Conservation (phyloP, 495 filamentous ascomycete species). For the Hyaloscypha bicolor region DNA sequence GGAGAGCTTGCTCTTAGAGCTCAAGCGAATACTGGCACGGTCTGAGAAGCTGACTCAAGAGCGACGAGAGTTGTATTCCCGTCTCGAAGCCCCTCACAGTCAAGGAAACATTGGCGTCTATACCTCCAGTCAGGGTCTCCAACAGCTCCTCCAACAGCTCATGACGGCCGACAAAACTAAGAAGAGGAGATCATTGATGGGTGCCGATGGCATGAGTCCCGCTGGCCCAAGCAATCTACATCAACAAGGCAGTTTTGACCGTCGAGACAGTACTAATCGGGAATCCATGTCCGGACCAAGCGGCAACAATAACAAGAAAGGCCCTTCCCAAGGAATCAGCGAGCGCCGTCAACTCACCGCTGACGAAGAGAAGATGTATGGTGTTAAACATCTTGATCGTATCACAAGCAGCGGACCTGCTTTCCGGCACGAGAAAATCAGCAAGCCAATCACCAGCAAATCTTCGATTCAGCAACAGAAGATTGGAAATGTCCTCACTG, state of each 20-base stretch:
- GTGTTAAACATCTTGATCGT: constrained; percentile 84
- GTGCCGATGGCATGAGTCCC: constrained; percentile 51
- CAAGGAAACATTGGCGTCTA: constrained; percentile 70
- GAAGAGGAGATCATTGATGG: constrained; percentile 71
- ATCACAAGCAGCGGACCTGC: constrained; percentile 63
- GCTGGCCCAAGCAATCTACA: constrained; percentile 40
- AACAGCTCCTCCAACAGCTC: constrained; percentile 77
- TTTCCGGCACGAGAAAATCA: constrained; percentile 83
- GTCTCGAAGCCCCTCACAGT: constrained; percentile 77
- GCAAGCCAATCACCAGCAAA: constrained; percentile 82
- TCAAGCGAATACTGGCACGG: constrained; percentile 83
- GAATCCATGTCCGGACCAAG: constrained; percentile 51
- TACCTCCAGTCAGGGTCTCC: constrained; percentile 75
- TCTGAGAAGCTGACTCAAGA: constrained; percentile 83
- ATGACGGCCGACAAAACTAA: constrained; percentile 80
- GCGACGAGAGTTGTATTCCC: constrained; percentile 84
- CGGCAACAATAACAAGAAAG: constrained; percentile 58
- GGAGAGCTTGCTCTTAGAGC: constrained; percentile 81
- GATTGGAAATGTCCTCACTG: constrained; percentile 73
- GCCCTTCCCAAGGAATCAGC: constrained; percentile 43
- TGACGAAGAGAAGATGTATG: constrained; percentile 76
- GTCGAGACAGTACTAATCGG: constrained; percentile 56
- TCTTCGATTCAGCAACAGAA: constrained; percentile 78
- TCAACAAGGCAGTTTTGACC: constrained; percentile 42
- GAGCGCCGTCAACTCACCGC: constrained; percentile 69